Base-by-base conservation (phyloP, 768 basidiomycete genomes). In the Suillus spraguei region DNA sequence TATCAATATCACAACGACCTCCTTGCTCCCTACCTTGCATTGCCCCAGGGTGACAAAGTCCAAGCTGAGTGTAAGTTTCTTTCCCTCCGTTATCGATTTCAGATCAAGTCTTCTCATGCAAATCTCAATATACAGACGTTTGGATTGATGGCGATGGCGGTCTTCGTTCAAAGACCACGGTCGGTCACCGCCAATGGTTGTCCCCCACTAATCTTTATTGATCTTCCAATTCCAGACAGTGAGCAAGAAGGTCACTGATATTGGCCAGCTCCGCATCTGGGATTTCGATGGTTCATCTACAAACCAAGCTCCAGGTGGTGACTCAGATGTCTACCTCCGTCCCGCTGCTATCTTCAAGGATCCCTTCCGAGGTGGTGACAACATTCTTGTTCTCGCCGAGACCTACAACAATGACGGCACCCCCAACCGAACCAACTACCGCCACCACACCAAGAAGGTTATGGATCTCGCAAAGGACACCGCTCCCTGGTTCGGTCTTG, bases 401-500 rank as follows among this genome's bases (percentile, higher is more conserved):
- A 94, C 92, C 72, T 99, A 97, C 88, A 97, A 97, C 89, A 97
- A 87, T 81, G 97, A 99, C 69, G 97, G 97, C 65, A 97, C 95
- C 41, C 96, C 97, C 63, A 99, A 99, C 85, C 86, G 84, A 77
- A 96, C 94, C 76, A 99, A 99, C 85, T 87, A 87, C 85, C 94
- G 97, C 67, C 91, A 97, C 76, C 87, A 93, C 70, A 91, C 94
- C 64, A 90, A 89, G 77, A 99, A 99, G 85, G 83, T 90, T 72
- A 98, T 99, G 94, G 95, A 99, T 64, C 86, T 89, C 63, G 92
- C 90, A 70, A 92, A 92, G 79, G 88, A 87, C 1, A 20, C 72
- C 28, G 81, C 80, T 61, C 97, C 97, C 38, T 99, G 97, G 97
- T 99, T 99, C 77, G 95, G 97, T 81, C 83, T 99, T 66, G 97